phyloP scores from a whole-genome alignment of 2,329 filamentous ascomycete species.

The Magnaporthiopsis poae region DNA sequence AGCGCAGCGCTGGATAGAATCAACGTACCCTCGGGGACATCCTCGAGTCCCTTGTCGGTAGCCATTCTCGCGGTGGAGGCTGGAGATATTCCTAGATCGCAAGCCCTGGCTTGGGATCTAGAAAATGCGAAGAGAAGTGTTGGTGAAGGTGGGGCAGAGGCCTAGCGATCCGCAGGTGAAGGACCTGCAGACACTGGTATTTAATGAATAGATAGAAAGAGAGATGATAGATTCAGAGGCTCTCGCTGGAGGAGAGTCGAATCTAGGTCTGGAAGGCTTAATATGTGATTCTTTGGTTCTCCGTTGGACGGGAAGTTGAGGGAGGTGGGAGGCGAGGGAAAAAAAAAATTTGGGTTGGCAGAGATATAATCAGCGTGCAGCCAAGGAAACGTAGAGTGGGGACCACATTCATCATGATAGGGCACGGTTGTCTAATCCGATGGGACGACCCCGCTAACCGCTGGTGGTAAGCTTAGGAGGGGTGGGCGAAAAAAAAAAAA shows the following conservation, averaged over 20 bases:
- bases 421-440: constrained; percentile 9
- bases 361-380: constrained; percentile 6
- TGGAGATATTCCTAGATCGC: constrained; percentile 57
- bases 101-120: constrained; percentile 70
- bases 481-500: background rate
- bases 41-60: constrained; percentile 95
- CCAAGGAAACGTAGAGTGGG: constrained; percentile 4
- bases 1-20: background rate
- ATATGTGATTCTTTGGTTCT: constrained; percentile 7
- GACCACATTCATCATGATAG: constrained; percentile 5
- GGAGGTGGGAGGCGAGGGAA: constrained; percentile 7
- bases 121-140: constrained; percentile 29
- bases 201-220: background rate
- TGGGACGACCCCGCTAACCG: constrained; percentile 6
- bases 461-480: background rate
- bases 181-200: constrained; percentile 15
- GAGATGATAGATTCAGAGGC: constrained; percentile 8
- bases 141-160: constrained; percentile 25
- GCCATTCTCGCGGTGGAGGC: constrained; percentile 81
- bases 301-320: constrained; percentile 8
- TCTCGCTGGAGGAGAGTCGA: constrained; percentile 8
- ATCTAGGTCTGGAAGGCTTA: constrained; percentile 2
- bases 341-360: constrained; percentile 10
- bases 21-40: constrained; percentile 83
- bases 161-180: constrained; percentile 28